These are phyloP conservation scores for Neophaeococcomyces aloes DNA, from an alignment of 2,329 filamentous ascomycete species.

Conservation along the genomic window DNA sequence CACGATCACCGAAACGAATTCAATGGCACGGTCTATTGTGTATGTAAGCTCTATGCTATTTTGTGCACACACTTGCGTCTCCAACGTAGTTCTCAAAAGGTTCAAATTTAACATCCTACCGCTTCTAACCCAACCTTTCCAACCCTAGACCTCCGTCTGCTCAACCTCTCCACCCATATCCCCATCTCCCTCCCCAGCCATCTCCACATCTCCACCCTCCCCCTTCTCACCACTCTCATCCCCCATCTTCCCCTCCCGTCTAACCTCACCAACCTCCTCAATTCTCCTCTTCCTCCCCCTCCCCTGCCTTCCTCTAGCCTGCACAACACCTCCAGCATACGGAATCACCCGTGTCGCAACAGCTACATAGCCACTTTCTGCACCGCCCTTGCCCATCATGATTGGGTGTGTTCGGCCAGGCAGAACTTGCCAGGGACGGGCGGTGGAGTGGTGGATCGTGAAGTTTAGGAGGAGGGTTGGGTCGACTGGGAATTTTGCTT, in stretches of 20 bases:
- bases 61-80: too few relatives aligned
- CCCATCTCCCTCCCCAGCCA: too few relatives aligned
- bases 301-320: constrained; percentile 60
- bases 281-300: constrained; percentile 49
- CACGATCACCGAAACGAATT: too few relatives aligned
- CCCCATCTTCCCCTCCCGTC: neutral
- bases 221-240: constrained; percentile 4
- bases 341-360: constrained; percentile 74
- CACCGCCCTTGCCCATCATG: constrained; percentile 80
- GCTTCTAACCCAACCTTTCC: neutral
- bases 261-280: too few relatives aligned
- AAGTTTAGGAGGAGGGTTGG: constrained; percentile 73
- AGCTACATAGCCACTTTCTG: constrained; percentile 74
- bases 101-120: too few relatives aligned
- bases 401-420: constrained; percentile 85
- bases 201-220: constrained; percentile 7
- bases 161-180: constrained; percentile 2
- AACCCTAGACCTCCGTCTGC: neutral
- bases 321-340: constrained; percentile 59
- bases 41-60: too few relatives aligned
- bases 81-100: too few relatives aligned
- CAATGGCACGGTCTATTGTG: too few relatives aligned
- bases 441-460: constrained; percentile 67
- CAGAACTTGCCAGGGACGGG: constrained; percentile 78
- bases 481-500: constrained; percentile 73